These are phyloP conservation scores for Passiflora organensis DNA, from an alignment of 345 rosid species.

Conservation along the genomic window DNA sequence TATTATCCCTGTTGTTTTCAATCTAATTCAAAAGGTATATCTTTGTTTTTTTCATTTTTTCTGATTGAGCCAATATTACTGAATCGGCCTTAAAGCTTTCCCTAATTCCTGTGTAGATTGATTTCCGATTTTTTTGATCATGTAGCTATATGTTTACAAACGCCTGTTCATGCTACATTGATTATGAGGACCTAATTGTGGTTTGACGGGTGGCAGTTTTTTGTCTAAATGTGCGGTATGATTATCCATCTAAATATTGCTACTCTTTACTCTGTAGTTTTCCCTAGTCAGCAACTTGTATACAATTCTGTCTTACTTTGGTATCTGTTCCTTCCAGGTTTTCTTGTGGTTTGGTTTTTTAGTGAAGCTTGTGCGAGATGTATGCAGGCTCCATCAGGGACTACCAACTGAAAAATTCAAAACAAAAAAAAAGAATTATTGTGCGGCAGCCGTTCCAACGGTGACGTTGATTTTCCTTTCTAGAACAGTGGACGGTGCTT, in stretches of 20 bases:
- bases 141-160: conserved; percentile 45
- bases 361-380: conserved; percentile 41
- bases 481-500: conserved; percentile 11
- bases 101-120: no score
- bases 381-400: conserved; percentile 34
- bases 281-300: no score
- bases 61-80: no score
- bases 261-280: no score
- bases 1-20: no score
- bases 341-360: conserved; percentile 40
- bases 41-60: no score
- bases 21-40: no score
- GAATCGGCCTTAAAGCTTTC: no score
- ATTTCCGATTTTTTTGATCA: neutral
- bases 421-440: conserved; percentile 21
- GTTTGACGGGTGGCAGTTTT: conserved; percentile 60
- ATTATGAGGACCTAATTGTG: conserved; percentile 37
- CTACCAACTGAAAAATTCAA: conserved; percentile 20
- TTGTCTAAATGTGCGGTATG: conserved; percentile 54
- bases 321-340: conserved; percentile 38
- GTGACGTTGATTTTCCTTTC: conserved; percentile 19
- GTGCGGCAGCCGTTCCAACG: conserved; percentile 32
- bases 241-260: neutral
- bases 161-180: conserved; percentile 58
- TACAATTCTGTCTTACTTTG: no score